These are phyloP conservation scores for Penicillium macrosclerotiorum DNA, from an alignment of 495 filamentous ascomycete genomes.

Conservation along the genomic window DNA sequence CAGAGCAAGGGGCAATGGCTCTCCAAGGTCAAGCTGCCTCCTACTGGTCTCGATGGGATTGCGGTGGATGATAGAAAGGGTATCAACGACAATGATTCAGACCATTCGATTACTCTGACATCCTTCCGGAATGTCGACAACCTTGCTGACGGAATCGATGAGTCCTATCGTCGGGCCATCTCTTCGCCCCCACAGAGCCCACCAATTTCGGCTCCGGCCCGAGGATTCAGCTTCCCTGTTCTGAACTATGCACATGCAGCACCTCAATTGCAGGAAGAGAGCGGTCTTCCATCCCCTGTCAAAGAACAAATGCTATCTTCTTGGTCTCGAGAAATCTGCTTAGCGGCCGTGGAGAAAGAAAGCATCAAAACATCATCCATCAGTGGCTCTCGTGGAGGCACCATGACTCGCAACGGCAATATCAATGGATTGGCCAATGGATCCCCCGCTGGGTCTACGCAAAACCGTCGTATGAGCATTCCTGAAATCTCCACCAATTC, in stretches of 20 bases:
- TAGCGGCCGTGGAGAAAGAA: conserved; percentile 64
- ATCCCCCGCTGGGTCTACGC: conserved; percentile 28
- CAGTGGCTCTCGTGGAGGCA: conserved; percentile 67
- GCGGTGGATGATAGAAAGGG: conserved; percentile 20
- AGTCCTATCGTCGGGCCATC: conserved; percentile 58
- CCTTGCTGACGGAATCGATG: conserved; percentile 70
- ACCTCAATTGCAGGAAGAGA: conserved; percentile 30
- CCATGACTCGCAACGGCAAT: conserved; percentile 54
- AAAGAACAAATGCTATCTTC: conserved; percentile 71
- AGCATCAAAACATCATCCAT: conserved; percentile 67
- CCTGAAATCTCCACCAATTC: conserved; percentile 51
- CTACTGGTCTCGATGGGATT: conserved; percentile 49
- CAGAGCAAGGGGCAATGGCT: conserved; percentile 74
- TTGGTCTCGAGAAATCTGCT: conserved; percentile 72
- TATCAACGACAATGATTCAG: conserved; percentile 5
- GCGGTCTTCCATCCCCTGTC: conserved; percentile 38
- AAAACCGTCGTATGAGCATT: conserved; percentile 37
- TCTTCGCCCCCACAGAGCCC: conserved; percentile 66
- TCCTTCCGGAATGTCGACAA: conserved; percentile 46
- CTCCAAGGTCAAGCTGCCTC: conserved; percentile 56
- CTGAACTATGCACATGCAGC: conserved; percentile 36
- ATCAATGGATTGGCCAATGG: conserved; percentile 50
- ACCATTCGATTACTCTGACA: conserved; percentile 19
- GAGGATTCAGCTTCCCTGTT: conserved; percentile 60
- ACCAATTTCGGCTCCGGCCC: conserved; percentile 66